Evolutionary conservation across 352 stramenopile species (phyloP).

Genomic region (Blastocystis sp.): DNA sequence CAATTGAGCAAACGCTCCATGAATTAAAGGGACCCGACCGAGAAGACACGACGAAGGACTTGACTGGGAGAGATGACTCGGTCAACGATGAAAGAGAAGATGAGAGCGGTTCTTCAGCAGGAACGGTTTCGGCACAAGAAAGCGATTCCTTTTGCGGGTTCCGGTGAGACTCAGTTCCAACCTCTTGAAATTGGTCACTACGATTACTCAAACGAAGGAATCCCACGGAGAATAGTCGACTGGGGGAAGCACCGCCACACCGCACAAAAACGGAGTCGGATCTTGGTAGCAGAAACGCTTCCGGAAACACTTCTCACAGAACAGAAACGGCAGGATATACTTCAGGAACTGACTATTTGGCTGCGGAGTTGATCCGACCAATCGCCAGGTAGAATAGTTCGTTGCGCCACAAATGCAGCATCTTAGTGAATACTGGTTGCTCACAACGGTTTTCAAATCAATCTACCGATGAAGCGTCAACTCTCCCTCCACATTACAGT

Average conservation of each 20-base stretch:
- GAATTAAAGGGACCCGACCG: too few species aligned
- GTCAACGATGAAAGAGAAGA: not conserved
- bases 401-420: not conserved
- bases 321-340: not conserved
- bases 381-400: not conserved
- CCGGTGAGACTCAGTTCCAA: too few species aligned
- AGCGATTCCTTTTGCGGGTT: too few species aligned
- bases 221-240: not conserved
- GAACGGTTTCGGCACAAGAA: too few species aligned
- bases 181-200: constrained; percentile 1
- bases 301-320: constrained; percentile 37
- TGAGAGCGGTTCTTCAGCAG: not conserved
- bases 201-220: not conserved
- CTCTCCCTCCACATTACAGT: not conserved
- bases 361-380: not conserved
- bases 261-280: not conserved
- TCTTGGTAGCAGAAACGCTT: constrained; percentile 26
- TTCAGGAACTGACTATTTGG: not conserved
- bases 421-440: not conserved
- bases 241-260: constrained; percentile 9
- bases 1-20: too few species aligned
- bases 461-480: not conserved
- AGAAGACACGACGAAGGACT: not conserved
- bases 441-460: not conserved
- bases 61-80: not conserved